Base-by-base conservation (phyloP, 2,329 filamentous ascomycete species). In the Fusarium veterinarium region DNA sequence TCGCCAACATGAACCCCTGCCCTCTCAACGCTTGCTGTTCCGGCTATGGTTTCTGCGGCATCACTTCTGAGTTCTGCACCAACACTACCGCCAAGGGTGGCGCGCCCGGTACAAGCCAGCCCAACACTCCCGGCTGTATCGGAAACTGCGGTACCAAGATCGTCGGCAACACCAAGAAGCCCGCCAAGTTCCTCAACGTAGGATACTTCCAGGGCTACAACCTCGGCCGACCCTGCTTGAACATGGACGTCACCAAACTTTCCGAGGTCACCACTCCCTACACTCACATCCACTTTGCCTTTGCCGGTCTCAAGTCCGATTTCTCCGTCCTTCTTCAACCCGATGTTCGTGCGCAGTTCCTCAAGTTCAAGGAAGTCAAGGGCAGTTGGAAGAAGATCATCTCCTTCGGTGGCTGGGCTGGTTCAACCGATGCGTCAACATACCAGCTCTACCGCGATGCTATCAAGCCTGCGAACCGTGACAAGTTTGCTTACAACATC, bases 31-130 rank as follows among this genome's bases (percentile, higher is more conserved):
- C 79, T 1, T 84, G 83, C 71, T 85, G 83, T 70, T 79, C 81
- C 17, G 75, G 79, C 23, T 84, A 83, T 78, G 86, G 85, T 1
- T 79, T 84, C 52, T 88, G 86, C 30, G 86, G 85, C 9, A 80
- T 80, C 3, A 84, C 83, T 0, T 69, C 71, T 2, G 84, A 84
- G 19, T 86, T 86, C 70, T 88, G 85, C 31, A 78, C 76, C 6
- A 69, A 76, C 63, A 74, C 77, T 0, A 74, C 74, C 45, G 78
- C 62, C 3, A 78, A 76, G 11, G 80, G 78, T 1, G 77, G 76
- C 2, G 69, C 72, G 0, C 77, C 79, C 3, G 80, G 80, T 11
- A 80, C 76, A 0, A 70, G 78, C 41, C 73, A 58, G 4, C 60
- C 65, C 0, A 74, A 75, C 16, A 74, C 75, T 1, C 73, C 76